These are phyloP conservation scores for Climacium dendroides DNA, from an alignment of 225 moss, liverwort and hornwort species.

Conservation along the genomic window DNA sequence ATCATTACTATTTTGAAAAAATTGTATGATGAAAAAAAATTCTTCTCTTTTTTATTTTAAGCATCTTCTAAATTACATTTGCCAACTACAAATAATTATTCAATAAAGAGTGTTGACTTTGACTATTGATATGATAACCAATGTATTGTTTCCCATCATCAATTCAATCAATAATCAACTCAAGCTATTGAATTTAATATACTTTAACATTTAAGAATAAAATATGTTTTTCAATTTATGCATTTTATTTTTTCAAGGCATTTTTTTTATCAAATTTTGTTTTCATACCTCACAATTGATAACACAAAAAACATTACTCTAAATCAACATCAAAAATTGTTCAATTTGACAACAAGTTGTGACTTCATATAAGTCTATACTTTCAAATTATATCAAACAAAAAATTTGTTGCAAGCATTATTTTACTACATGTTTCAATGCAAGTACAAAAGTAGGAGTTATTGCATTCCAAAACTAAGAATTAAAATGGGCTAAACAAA, in stretches of 20 bases:
- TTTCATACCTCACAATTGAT: neutral
- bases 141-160: neutral
- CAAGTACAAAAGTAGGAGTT: neutral
- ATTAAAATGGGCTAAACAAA: neutral
- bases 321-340: neutral
- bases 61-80: neutral
- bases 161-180: neutral
- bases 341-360: neutral
- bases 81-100: neutral
- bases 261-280: neutral
- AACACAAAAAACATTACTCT: neutral
- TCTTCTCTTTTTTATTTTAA: neutral
- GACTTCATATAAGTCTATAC: neutral
- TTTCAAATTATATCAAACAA: neutral
- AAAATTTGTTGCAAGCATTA: neutral
- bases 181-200: neutral
- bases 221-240: neutral
- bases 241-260: neutral
- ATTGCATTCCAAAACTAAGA: neutral
- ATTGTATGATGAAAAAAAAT: neutral
- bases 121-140: fast-evolving
- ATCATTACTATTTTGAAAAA: neutral
- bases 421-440: neutral
- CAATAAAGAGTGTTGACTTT: fast-evolving
- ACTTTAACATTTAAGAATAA: neutral